Conservation (phyloP, 2,329 filamentous ascomycete genomes). For the Coniosporium tulheliwenetii region DNA sequence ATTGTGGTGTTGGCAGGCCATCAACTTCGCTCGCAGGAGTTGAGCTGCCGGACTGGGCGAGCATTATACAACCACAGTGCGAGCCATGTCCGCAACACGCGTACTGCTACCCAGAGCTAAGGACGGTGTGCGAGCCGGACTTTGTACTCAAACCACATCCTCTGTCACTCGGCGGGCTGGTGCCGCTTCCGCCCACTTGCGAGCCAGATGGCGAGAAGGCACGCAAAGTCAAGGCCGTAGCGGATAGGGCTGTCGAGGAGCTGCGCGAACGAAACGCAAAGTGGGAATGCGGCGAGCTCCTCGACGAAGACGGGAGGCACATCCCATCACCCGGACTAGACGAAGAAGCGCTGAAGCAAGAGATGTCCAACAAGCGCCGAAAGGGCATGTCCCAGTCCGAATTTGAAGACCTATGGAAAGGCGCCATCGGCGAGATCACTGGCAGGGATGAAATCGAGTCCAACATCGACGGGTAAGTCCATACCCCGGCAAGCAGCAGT, state of each 20-base stretch:
- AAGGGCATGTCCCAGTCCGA: slow-evolving; percentile 75
- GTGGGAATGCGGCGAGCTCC: slow-evolving; percentile 72
- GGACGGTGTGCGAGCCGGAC: slow-evolving; percentile 68
- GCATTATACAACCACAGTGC: slow-evolving; percentile 61
- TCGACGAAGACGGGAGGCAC: slow-evolving; percentile 43
- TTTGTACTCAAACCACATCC: slow-evolving; percentile 79
- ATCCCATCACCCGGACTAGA: slow-evolving; percentile 49
- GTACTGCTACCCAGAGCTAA: slow-evolving; percentile 66
- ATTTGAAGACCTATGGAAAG: slow-evolving; percentile 76
- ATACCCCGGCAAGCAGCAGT: slow-evolving; percentile 5
- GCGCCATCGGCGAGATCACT: slow-evolving; percentile 57
- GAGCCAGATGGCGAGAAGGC: slow-evolving; percentile 91
- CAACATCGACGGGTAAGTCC: slow-evolving; percentile 42
- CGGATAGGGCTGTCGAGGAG: slow-evolving; percentile 74
- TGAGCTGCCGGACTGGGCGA: slow-evolving; percentile 57
- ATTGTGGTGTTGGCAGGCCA: slow-evolving; percentile 65
- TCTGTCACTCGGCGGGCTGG: slow-evolving; percentile 59
- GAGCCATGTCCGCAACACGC: slow-evolving; percentile 85
- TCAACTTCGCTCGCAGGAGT: slow-evolving; percentile 42
- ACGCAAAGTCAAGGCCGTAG: slow-evolving; percentile 70
- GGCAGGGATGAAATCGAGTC: slow-evolving; percentile 44
- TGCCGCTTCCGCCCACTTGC: slow-evolving; percentile 81
- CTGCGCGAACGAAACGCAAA: slow-evolving; percentile 73
- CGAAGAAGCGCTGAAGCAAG: slow-evolving; percentile 58
- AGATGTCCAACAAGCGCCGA: slow-evolving; percentile 58